Base-by-base conservation (phyloP, 768 basidiomycete genomes). In the Lyophyllum atratum region DNA sequence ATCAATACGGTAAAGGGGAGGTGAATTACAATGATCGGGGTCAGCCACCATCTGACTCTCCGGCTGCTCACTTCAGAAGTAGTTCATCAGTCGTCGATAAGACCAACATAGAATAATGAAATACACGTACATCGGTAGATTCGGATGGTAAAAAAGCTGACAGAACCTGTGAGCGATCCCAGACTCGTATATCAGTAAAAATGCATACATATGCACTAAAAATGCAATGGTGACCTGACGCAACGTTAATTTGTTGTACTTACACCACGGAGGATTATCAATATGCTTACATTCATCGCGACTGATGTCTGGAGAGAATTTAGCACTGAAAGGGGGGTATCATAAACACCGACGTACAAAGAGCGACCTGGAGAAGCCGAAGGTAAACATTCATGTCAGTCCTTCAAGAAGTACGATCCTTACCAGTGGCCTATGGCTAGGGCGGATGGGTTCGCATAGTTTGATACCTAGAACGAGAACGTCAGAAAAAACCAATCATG, bases 381-480 rank as follows among this genome's bases (percentile, higher is more conserved):
- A 47, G 3, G 37, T n/a, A 10, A 50, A 17, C 25, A 46, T 44
- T 24, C 49, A 28, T 28, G 8, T 29, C 26, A 4, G 12, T 14
- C 29, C 2, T 31, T 21, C 11, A 34, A 51, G 40, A 37, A 25
- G 52, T 34, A 21, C 4, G 26, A 24, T 6, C 54, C 65, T 45
- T 54, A 78, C 77, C 78, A 80, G 53, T 74, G 69, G 0, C 74
- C 75, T 33, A 58, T 25, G 4, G 48, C 69, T 6, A 78, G 66
- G 8, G 68, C 74, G 1, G 50, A n/a, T 4, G 70, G 68, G 56
- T 77, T 73, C 31, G 64, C 64, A 54, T 71, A 78, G 59, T 74
- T 78, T 34, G 70, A 69, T 21, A 78, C 68, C 77, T 76, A 28
- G 19, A 21, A 39, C 15, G 19, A 37, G 22, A 3, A 50, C 2